phyloP scores from a whole-genome alignment of 257 asterid species.

The Petunia secreta region DNA sequence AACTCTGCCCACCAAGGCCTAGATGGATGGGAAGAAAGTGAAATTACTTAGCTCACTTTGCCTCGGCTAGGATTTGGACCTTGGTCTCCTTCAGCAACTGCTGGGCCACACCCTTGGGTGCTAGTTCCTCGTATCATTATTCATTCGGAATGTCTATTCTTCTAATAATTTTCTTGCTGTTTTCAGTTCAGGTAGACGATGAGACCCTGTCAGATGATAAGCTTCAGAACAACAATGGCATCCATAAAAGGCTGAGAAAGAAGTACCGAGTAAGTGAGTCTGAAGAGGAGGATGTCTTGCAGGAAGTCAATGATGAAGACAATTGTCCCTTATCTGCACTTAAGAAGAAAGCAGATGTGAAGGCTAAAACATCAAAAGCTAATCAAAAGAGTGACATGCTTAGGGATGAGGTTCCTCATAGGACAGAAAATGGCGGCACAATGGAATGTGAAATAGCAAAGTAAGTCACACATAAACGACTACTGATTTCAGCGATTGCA shows the following conservation, averaged over 20 bases:
- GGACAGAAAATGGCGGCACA: constrained; percentile 35
- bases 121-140: constrained; percentile 13
- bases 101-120: neutral
- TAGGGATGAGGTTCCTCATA: constrained; percentile 33
- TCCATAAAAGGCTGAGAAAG: constrained; percentile 44
- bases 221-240: constrained; percentile 37
- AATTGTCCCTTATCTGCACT: constrained; percentile 42
- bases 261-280: constrained; percentile 56
- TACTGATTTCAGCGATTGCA: constrained; percentile 19
- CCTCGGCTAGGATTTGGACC: neutral
- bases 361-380: constrained; percentile 35
- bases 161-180: constrained; percentile 19
- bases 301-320: constrained; percentile 51
- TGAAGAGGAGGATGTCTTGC: constrained; percentile 48
- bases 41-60: neutral
- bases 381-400: constrained; percentile 38
- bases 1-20: neutral
- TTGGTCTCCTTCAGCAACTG: neutral
- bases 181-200: constrained; percentile 37
- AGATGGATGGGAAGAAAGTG: neutral
- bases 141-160: constrained; percentile 21
- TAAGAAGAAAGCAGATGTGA: constrained; percentile 34
- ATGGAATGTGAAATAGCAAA: constrained; percentile 40
- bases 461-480: constrained; percentile 13
- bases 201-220: constrained; percentile 29